A percentile compares a stretch with the other conserved stretches of the same genome.
Evolutionary conservation across 2,329 filamentous ascomycete genomes (phyloP).

Genomic region (Apiospora hydei): DNA sequence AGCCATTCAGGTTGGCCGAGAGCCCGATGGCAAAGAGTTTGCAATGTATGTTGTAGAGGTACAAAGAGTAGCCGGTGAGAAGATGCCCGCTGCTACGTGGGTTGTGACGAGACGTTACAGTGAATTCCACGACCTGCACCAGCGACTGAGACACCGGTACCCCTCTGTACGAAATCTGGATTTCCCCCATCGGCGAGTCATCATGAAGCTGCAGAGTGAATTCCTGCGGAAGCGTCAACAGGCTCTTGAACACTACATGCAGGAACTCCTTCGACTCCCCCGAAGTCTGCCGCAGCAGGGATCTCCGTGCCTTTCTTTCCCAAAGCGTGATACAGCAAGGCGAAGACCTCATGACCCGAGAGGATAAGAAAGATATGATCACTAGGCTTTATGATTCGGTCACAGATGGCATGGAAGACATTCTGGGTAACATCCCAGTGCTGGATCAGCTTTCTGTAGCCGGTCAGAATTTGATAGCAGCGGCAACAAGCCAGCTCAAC

Average conservation of each 20-base stretch:
- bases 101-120: constrained; percentile 91
- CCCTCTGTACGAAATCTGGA: constrained; percentile 88
- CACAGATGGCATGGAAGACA: constrained; percentile 97
- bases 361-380: constrained; percentile 85
- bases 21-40: constrained; percentile 92
- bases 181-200: constrained; percentile 88
- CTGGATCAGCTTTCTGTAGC: constrained; percentile 93
- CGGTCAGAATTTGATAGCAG: constrained; percentile 88
- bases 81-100: constrained; percentile 97
- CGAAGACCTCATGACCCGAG: constrained; percentile 62
- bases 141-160: constrained; percentile 83
- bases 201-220: constrained; percentile 96
- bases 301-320: constrained; percentile 90
- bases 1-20: constrained; percentile 88
- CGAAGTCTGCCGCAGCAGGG: constrained; percentile 91
- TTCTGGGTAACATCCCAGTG: constrained; percentile 93
- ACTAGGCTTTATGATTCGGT: constrained; percentile 96
- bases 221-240: constrained; percentile 89
- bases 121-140: constrained; percentile 95
- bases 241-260: constrained; percentile 85
- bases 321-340: constrained; percentile 79
- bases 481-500: constrained; percentile 71
- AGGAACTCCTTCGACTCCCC: constrained; percentile 85
- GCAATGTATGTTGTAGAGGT: constrained; percentile 95
- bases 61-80: constrained; percentile 85